Evolutionary conservation across 83 land plant species (phyloP), one percentile per base, ranked within the genome.

Genomic region (Diphasiastrum complanatum): DNA sequence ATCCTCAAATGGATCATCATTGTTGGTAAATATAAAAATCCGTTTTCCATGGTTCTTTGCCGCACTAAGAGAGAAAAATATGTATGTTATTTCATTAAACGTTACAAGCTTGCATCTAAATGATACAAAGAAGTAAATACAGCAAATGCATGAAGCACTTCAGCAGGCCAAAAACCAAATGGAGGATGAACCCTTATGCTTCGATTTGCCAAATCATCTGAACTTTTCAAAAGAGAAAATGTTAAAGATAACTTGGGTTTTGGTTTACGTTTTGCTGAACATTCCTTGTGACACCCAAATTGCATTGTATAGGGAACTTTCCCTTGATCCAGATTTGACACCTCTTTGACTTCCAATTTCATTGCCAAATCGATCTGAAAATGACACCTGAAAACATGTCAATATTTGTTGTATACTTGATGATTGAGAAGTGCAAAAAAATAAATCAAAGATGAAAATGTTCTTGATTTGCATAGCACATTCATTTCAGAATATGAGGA

Each of bases 261-360:
- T 33, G 63, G 29, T 19, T 22, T 79, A 93, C 98, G 92, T 89
- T 68, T 90, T 89, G 4, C 99, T 83, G 20, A 93, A 69, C 60
- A 93, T 78, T 19, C 82, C 96, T 74, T 86, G 96, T 18, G 88
- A 96, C 38, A 77, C 96, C 99, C 99, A 93, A 16, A 89, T 67
- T 18, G 92, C 96, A 86, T 86, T 86, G 61, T 86, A 89, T 32
- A 93, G 78, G 19, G 96, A 76, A 73, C 82, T 81, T 30, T 89
- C 92, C 23, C 81, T 78, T 49, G 81, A 74, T 2, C 76, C 86
- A 51, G 84, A 36, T n/a, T 66, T 29, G 47, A 74, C 75, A 25
- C 81, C 77, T 63, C 69, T 70, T 43, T 74, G 76, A 63, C 92
- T 93, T 26, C 99, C 96, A 46, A 89, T 86, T 2, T 70, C 73